phyloP scores from a whole-genome alignment of 805 yeast species.

The Spathaspora gorwiae region DNA sequence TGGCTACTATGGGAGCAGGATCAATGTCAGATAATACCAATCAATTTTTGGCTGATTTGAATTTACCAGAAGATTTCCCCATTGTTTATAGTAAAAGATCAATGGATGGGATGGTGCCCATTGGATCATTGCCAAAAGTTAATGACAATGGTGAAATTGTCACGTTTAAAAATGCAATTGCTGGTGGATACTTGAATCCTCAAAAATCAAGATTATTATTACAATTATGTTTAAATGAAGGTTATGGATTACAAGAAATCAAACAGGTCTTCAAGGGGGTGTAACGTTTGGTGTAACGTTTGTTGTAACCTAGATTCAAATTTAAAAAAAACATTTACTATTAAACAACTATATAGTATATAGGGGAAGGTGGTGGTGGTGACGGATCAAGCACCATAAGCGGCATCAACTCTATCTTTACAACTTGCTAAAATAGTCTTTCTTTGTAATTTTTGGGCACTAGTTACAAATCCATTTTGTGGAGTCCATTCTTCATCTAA shows the following conservation, averaged over 20 bases:
- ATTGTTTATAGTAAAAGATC: conserved; percentile 62
- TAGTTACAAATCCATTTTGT: conserved; percentile 85
- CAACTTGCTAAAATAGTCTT: conserved; percentile 75
- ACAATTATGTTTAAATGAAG: conserved; percentile 49
- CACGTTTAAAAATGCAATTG: conserved; percentile 39
- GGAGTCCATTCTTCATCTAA: conserved; percentile 97
- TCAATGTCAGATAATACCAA: conserved; percentile 51
- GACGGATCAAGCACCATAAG: conserved; percentile 39
- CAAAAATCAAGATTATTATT: conserved; percentile 57
- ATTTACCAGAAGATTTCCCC: conserved; percentile 42
- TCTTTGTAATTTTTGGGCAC: conserved; percentile 96
- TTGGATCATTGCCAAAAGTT: conserved; percentile 38
- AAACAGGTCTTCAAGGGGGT: conserved; percentile 46
- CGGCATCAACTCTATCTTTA: conserved; percentile 59
- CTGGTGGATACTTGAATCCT: conserved; percentile 64
- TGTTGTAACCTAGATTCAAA: no score
- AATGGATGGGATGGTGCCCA: conserved; percentile 68
- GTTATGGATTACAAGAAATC: conserved; percentile 35
- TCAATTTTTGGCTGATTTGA: conserved; percentile 33
- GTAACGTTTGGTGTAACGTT: conserved; percentile 23
- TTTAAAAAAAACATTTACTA: no score
- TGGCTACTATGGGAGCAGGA: conserved; percentile 74
- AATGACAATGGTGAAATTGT: conserved; percentile 6
- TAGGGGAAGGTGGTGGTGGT: no score
- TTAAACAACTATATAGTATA: no score